A percentile compares a stretch with the other conserved stretches of the same genome.
Evolutionary conservation across 768 basidiomycete genomes (phyloP).

Genomic region (Leccinum incarnatum): DNA sequence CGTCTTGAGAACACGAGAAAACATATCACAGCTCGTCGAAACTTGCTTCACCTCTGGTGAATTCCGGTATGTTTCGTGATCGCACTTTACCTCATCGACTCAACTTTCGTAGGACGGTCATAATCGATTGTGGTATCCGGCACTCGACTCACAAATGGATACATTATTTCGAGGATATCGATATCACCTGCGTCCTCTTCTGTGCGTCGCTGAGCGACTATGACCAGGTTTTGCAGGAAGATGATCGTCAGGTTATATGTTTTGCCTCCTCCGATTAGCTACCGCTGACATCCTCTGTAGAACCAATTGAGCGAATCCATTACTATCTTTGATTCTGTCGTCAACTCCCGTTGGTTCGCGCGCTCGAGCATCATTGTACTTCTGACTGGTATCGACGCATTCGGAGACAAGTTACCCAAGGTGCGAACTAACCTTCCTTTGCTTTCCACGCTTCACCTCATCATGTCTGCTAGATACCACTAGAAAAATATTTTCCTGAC

Average conservation of each 20-base stretch:
- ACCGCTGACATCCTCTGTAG: neutral
- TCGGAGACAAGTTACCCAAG: constrained; percentile 3
- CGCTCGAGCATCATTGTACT: neutral
- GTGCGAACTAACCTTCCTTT: neutral
- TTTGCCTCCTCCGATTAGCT: neutral
- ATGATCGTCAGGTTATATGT: neutral
- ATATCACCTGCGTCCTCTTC: neutral
- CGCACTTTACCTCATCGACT: neutral
- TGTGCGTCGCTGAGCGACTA: constrained; percentile 1
- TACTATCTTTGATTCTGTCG: neutral
- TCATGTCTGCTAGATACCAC: neutral
- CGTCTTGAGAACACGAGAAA: neutral
- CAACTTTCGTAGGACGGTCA: neutral
- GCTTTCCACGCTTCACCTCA: neutral
- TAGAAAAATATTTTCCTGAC: neutral
- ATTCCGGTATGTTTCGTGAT: neutral
- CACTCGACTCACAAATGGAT: neutral
- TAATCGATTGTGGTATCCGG: neutral
- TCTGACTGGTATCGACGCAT: neutral
- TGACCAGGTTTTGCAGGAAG: neutral
- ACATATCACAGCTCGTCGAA: neutral
- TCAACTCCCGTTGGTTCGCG: neutral
- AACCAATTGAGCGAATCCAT: neutral
- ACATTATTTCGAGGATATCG: neutral
- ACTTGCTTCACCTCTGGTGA: neutral